Conservation (phyloP, 345 rosid species). For the Physaria fendleri region DNA sequence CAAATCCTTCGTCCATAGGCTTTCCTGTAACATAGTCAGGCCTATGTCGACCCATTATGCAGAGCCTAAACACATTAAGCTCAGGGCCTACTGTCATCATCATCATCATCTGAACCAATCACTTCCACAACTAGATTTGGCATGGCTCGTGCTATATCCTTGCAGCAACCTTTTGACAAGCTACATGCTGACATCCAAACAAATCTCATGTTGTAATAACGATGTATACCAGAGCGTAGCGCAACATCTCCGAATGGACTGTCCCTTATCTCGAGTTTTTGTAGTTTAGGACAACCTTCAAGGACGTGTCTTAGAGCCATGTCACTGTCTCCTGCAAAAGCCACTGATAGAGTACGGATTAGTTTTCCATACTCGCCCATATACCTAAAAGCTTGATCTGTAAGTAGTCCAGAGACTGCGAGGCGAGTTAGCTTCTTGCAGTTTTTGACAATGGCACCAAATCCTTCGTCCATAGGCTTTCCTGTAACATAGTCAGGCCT, state of each 20-base stretch:
- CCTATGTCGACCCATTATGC: slow-evolving; percentile 78
- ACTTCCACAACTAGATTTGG: slow-evolving; percentile 70
- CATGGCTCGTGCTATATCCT: slow-evolving; percentile 52
- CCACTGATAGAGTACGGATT: slow-evolving; percentile 76
- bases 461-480: slow-evolving; percentile 89
- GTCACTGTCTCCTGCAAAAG: slow-evolving; percentile 89
- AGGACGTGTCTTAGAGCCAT: slow-evolving; percentile 64
- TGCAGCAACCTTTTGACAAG: slow-evolving; percentile 58
- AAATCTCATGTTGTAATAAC: slow-evolving; percentile 80
- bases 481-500: slow-evolving; percentile 68
- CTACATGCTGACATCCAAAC: slow-evolving; percentile 92
- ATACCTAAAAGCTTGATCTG: slow-evolving; percentile 70
- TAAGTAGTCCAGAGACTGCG: slow-evolving; percentile 70
- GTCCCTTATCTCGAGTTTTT: slow-evolving; percentile 92
- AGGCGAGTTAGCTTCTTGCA: slow-evolving; percentile 86
- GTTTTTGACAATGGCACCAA: slow-evolving; percentile 89
- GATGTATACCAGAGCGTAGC: slow-evolving; percentile 68
- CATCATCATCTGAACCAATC: slow-evolving; percentile 38
- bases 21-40: too few relatives aligned
- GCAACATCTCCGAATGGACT: slow-evolving; percentile 85
- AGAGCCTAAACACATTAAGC: slow-evolving; percentile 72
- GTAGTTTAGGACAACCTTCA: slow-evolving; percentile 72
- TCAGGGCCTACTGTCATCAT: slow-evolving; percentile 56
- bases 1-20: too few relatives aligned
- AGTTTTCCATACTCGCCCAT: slow-evolving; percentile 73